These are phyloP conservation scores for Thelephora terrestris DNA, from an alignment of 1,284 basidiomycete species.

Conservation along the genomic window DNA sequence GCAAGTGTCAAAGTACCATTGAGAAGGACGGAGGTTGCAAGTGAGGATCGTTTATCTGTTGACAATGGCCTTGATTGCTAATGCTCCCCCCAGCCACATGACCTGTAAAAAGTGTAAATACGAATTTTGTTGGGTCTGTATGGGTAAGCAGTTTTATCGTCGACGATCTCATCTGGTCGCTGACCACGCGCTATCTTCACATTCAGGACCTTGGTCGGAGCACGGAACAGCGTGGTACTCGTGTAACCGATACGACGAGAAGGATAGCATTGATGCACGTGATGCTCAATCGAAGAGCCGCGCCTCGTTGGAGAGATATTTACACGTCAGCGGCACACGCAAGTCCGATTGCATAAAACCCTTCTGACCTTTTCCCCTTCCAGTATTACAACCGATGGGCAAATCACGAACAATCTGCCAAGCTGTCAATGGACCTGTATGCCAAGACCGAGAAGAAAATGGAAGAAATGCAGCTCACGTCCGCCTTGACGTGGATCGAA, in stretches of 20 bases:
- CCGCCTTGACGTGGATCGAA: constrained; percentile 94
- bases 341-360: neutral
- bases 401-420: constrained; percentile 97
- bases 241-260: constrained; percentile 96
- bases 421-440: constrained; percentile 88
- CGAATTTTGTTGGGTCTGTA: constrained; percentile 79
- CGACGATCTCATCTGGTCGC: constrained; percentile 24
- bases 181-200: constrained; percentile 15
- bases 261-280: constrained; percentile 78
- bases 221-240: constrained; percentile 98
- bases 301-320: constrained; percentile 86
- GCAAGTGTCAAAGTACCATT: constrained; percentile 91
- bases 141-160: constrained; percentile 46
- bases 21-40: constrained; percentile 99
- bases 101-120: constrained; percentile 99
- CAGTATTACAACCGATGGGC: constrained; percentile 98
- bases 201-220: constrained; percentile 88
- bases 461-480: constrained; percentile 96
- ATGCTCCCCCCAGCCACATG: constrained; percentile 65
- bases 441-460: constrained; percentile 98
- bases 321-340: constrained; percentile 61
- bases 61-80: constrained; percentile 1
- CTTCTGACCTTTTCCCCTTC: constrained; percentile 2
- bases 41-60: constrained; percentile 30
- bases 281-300: constrained; percentile 86